These are phyloP conservation scores for Mycena indigotica DNA, from an alignment of 768 basidiomycete species.

Conservation along the genomic window DNA sequence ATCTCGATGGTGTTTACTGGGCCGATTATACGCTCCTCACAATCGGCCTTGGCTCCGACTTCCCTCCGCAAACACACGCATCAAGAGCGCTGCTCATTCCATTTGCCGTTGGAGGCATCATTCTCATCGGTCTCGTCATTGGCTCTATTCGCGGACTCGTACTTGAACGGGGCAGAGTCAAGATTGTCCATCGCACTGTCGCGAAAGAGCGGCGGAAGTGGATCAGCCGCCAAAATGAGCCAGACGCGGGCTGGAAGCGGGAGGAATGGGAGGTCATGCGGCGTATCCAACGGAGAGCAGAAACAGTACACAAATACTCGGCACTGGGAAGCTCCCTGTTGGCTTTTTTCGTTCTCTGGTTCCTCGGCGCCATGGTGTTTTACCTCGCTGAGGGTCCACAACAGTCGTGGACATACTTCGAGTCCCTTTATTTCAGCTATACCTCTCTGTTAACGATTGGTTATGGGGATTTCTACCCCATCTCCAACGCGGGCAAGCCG, in stretches of 20 bases:
- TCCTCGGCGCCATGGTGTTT: conserved; percentile 40
- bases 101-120: conserved; percentile 40
- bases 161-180: conserved; percentile 38
- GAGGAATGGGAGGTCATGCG: conserved; percentile 45
- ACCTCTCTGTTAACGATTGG: conserved; percentile 44
- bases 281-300: conserved; percentile 30
- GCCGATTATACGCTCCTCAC: conserved; percentile 46
- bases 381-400: conserved; percentile 34
- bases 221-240: conserved; percentile 23
- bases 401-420: conserved; percentile 39
- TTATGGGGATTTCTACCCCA: conserved; percentile 43
- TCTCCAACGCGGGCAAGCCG: conserved; percentile 38
- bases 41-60: conserved; percentile 43
- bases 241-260: conserved; percentile 32
- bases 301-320: conserved; percentile 30
- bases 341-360: conserved; percentile 35
- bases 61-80: conserved; percentile 31
- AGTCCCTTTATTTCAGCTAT: conserved; percentile 43
- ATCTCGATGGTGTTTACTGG: conserved; percentile 44
- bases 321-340: conserved; percentile 32
- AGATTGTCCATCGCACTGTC: conserved; percentile 36
- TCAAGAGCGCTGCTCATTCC: conserved; percentile 39
- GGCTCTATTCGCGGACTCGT: conserved; percentile 41
- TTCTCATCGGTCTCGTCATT: conserved; percentile 40
- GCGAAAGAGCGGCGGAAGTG: conserved; percentile 35